Base-by-base conservation (phyloP, 164 flowering plant species). In the Protea cynaroides region DNA sequence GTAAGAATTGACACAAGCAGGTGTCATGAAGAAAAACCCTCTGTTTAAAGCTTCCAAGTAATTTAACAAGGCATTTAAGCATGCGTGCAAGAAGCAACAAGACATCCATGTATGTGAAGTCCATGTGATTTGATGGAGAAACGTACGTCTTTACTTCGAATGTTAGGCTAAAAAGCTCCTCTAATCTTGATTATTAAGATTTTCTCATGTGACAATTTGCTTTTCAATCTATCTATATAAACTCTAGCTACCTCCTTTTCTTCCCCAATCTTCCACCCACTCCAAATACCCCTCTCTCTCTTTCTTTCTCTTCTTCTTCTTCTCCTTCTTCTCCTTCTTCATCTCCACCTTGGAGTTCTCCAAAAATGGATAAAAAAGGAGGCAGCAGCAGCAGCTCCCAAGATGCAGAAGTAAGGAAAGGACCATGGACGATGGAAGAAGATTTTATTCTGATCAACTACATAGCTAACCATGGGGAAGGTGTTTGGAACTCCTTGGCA, bases 371-470 rank as follows among this genome's bases (percentile, higher is more conserved):
- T 36, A 84, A 77, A 60, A 78, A 72, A 25, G 34, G 34, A 3
- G 34, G 71, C 81, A 25, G 76, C 81, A 64, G n/a, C 59, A 37
- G 37, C 18, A 74, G 64, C 60, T 76, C 84, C 43, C 80, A 81
- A 65, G 93, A 86, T 58, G 74, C 71, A 49, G 96, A 89, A 73
- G 90, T 89, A 68, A 76, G 98, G 62, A 92, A 89, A 76, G 98
- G 98, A 36, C 98, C 98, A 69, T 92, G 97, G 97, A 89, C 97
- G 13, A 79, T 89, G 88, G 97, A 92, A 71, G 97, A 92, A 77
- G 97, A 92, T 69, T 63, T 86, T 77, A 92, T 92, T 65, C 83
- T 92, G 58, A 88, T 88, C 52, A 92, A 92, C 82, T 88, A 92
- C 61, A 89, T 92, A 18, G 88, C 92, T 0, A 85, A 86, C 74